Evolutionary conservation across 1,284 basidiomycete genomes (phyloP).

Genomic region (Blastosporella zonata): DNA sequence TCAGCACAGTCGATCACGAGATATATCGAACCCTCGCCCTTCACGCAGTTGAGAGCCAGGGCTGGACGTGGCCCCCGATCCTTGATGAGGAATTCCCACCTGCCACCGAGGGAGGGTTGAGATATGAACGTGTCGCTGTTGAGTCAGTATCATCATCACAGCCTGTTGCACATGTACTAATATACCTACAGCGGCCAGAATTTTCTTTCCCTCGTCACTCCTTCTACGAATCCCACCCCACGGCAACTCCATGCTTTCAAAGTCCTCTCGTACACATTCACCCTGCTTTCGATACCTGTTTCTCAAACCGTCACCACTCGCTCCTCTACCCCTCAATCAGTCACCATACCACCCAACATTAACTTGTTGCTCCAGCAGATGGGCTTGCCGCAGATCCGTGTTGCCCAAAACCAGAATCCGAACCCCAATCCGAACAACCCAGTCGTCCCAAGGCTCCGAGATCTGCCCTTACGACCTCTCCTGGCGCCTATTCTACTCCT

Average conservation of each 20-base stretch:
- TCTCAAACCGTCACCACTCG: conserved; percentile 25
- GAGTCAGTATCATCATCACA: conserved; percentile 45
- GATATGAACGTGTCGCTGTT: conserved; percentile 55
- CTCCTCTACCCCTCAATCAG: conserved; percentile 19
- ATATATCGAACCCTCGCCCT: conserved; percentile 27
- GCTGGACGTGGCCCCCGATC: conserved; percentile 62
- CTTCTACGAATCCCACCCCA: conserved; percentile 51
- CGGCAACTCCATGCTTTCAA: conserved; percentile 65
- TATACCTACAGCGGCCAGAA: conserved; percentile 45
- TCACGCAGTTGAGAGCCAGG: conserved; percentile 37
- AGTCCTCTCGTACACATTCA: conserved; percentile 70
- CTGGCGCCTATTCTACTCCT: conserved; percentile 67
- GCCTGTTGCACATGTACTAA: conserved; percentile 3
- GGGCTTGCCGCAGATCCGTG: conserved; percentile 51
- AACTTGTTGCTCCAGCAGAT: conserved; percentile 62
- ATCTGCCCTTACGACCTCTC: conserved; percentile 58
- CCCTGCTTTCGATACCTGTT: conserved; percentile 37
- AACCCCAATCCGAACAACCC: conserved; percentile 30
- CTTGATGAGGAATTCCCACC: conserved; percentile 56
- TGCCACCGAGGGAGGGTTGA: conserved; percentile 43
- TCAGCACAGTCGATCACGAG: conserved; percentile 19
- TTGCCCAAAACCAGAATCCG: conserved; percentile 30
- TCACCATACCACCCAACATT: conserved; percentile 42
- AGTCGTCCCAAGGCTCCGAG: conserved; percentile 32
- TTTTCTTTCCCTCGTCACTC: conserved; percentile 54